These are phyloP conservation scores for Exophiala dermatitidis DNA, from an alignment of 2,329 filamentous ascomycete genomes.

Conservation along the genomic window DNA sequence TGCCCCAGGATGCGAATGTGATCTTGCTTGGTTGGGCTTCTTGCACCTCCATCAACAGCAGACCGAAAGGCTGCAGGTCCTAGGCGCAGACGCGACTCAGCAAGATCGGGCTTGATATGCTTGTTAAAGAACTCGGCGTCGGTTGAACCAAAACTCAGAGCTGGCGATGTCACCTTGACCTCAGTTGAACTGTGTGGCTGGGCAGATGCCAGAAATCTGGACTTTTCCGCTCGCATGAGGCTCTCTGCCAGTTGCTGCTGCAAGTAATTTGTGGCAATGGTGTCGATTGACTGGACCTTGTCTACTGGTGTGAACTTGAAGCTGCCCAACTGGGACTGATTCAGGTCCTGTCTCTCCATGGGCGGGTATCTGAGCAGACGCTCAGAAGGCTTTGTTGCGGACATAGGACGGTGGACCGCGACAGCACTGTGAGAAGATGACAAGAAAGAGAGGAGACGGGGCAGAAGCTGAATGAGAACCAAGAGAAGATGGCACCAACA, in stretches of 20 bases:
- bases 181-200: too few relatives aligned
- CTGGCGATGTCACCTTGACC: not conserved
- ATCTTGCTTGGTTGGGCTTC: conserved; percentile 13
- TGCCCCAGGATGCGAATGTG: not conserved
- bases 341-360: conserved; percentile 27
- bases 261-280: conserved; percentile 8
- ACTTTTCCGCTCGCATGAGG: not conserved
- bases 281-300: conserved; percentile 9
- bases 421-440: not conserved
- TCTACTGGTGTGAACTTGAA: conserved; percentile 27
- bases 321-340: conserved; percentile 26
- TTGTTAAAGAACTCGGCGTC: conserved; percentile 22
- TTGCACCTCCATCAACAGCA: conserved; percentile 18
- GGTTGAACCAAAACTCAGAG: not conserved
- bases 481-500: too few relatives aligned
- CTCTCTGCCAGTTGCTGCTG: conserved; percentile 8
- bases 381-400: conserved; percentile 9
- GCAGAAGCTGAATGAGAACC: too few relatives aligned
- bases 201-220: not conserved
- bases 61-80: conserved; percentile 22
- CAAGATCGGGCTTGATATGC: conserved; percentile 22
- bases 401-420: not conserved
- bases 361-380: conserved; percentile 23
- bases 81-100: conserved; percentile 21
- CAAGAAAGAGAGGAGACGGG: too few relatives aligned